Conservation (phyloP, 164 flowering plant genomes). For the Macadamia integrifolia region DNA sequence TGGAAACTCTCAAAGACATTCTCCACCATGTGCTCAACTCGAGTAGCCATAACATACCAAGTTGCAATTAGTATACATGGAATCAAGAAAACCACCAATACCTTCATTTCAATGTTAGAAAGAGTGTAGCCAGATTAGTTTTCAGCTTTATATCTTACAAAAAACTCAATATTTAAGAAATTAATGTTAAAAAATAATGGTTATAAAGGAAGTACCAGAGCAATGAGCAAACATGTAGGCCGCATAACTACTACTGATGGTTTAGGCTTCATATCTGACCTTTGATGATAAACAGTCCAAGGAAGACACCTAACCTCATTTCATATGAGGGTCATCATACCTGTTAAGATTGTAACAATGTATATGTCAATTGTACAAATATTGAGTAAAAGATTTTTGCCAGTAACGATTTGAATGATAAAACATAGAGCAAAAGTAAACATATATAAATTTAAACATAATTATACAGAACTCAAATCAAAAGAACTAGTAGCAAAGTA, state of each 20-base stretch:
- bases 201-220: constrained; percentile 21
- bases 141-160: not conserved
- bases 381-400: too few relatives aligned
- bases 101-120: constrained; percentile 20
- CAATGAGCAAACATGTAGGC: constrained; percentile 21
- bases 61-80: constrained; percentile 21
- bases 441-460: too few relatives aligned
- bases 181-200: too few relatives aligned
- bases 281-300: not conserved
- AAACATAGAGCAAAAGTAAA: too few relatives aligned
- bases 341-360: too few relatives aligned
- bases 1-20: constrained; percentile 1
- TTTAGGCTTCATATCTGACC: constrained; percentile 21
- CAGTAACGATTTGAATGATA: too few relatives aligned
- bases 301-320: too few relatives aligned
- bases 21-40: constrained; percentile 12
- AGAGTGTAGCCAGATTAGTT: not conserved
- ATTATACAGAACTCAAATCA: too few relatives aligned
- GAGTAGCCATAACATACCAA: constrained; percentile 13
- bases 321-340: too few relatives aligned
- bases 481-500: too few relatives aligned
- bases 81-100: constrained; percentile 17
- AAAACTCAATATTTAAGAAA: not conserved
- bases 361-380: too few relatives aligned
- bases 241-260: constrained; percentile 22